Evolutionary conservation across 2,329 filamentous ascomycete genomes (phyloP), one percentile per base, ranked within the genome.

Genomic region (Ascomycota sp.): DNA sequence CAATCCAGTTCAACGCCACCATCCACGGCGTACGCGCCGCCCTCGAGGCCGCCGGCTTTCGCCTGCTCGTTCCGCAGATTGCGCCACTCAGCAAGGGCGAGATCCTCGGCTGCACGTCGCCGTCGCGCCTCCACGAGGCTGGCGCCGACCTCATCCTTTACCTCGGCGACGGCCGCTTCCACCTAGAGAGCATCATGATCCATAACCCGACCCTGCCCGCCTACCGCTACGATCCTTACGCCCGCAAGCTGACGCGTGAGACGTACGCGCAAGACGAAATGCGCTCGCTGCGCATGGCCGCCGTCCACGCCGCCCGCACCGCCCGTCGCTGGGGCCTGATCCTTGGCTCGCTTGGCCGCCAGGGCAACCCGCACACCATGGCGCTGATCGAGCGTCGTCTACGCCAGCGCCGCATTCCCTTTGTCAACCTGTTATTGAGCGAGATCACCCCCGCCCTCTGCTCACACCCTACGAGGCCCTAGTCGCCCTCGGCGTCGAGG

Each of bases 151-250:
- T 82, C 37, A 75, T 94, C 27, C 59, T 94, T 2, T 94, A 94
- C 48, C 69, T 94, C 10, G 85, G 85, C 28, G 85, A 94, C 46
- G 85, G 85, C 9, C 70, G 85, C 34, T 94, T 94, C 59, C 89
- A 98, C 50, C 75, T 98, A 26, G 89, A 98, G 54, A 91, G 81
- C 44, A 86, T 91, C 45, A 98, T 98, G 86, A 98, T 98, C 40
- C 89, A 95, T 48, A 98, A 98, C 53, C 89, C 91, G 0, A 56
- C 61, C 5, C 69, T 94, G 23, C 80, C 86, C 1, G 86, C 91
- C 2, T 98, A 94, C 55, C 70, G 89, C 38, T 98, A 98, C 52
- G 89, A 98, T 47, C 89, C 91, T 0, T 98, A 98, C 56, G 89
- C 83, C 8, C 71, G 86, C 29, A 82, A 80, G 34, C 67, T 98